These are phyloP conservation scores for Teunomyces atbi DNA, from an alignment of 805 yeast species.

Conservation along the genomic window DNA sequence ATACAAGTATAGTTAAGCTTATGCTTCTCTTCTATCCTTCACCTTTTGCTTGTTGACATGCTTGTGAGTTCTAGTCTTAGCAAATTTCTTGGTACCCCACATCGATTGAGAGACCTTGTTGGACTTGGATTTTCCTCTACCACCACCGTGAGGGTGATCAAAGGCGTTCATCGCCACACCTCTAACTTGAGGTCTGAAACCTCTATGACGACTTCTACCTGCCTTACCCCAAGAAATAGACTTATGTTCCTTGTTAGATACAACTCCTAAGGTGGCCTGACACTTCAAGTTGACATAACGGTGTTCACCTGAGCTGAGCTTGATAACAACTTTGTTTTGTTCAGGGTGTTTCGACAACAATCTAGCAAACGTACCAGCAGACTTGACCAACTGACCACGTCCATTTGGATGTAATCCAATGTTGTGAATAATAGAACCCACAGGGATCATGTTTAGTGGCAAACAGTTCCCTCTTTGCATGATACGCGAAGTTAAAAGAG, in stretches of 20 bases:
- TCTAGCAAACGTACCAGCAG: slow-evolving; percentile 95
- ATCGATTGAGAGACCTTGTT: slow-evolving; percentile 92
- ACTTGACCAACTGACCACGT: slow-evolving; percentile 87
- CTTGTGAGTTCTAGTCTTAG: slow-evolving; percentile 91
- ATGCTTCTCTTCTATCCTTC: slow-evolving; percentile 74
- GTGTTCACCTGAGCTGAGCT: slow-evolving; percentile 89
- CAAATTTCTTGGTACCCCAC: slow-evolving; percentile 96
- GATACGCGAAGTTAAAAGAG: slow-evolving; percentile 79
- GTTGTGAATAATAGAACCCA: slow-evolving; percentile 86
- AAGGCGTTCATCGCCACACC: slow-evolving; percentile 98
- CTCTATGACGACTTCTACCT: slow-evolving; percentile 89
- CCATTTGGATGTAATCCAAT: slow-evolving; percentile 68
- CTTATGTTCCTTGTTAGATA: slow-evolving; percentile 90
- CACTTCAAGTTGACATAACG: slow-evolving; percentile 83
- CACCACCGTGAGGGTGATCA: slow-evolving; percentile 99
- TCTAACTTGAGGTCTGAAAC: slow-evolving; percentile 92
- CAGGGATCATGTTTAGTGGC: slow-evolving; percentile 90
- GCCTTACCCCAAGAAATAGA: slow-evolving; percentile 92
- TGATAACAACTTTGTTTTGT: slow-evolving; percentile 68
- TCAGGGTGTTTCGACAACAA: slow-evolving; percentile 75
- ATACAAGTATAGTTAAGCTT: slow-evolving; percentile 4
- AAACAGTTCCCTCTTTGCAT: slow-evolving; percentile 93
- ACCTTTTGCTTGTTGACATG: slow-evolving; percentile 80
- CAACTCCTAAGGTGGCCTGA: slow-evolving; percentile 91
- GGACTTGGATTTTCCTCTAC: slow-evolving; percentile 98